Base-by-base conservation (phyloP, 352 stramenopile species). In the Aphanomyces cochlioides region DNA sequence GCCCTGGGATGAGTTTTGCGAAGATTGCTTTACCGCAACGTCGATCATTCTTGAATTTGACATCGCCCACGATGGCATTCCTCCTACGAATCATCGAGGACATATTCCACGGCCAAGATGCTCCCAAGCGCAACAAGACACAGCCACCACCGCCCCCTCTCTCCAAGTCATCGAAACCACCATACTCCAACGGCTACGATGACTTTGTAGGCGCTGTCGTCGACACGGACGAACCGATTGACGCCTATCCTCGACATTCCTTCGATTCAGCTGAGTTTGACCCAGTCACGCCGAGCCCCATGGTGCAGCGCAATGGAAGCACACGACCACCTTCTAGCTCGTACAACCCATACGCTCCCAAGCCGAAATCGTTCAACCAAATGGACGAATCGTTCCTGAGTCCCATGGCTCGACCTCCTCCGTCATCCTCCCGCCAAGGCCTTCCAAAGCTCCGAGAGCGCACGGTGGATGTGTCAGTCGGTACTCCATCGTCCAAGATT, bases 161-260 rank as follows among this genome's bases (percentile, higher is more conserved):
- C n/a, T 34, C 4, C 6, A 17, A 34, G 40, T 10, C 37, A n/a
- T 54, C 21, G 19, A 3, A 39, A 7, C 7, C 57, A 19, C 21
- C 57, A 50, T 56, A 10, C 19, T 34, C 17, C 21, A 6, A 28
- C 21, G 59, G 39, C 19, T 39, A 43, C 41, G 43, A 48, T 36
- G 59, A 67, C 41, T 67, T 56, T 36, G 17, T 67, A 19, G 43
- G 56, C 43, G 59, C 59, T 4, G 48, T 67, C 19, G 43, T 67
- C 15, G 59, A 67, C 59, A 56, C 3, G n/a, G 19, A 67, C n/a
- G 59, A 54, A 17, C 21, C 21, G 56, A 17, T 17, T 8, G 28
- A 28, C 28, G 21, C 13, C 50, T 45, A 40, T 38, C 19, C 34
- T 15, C 56, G 56, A 34, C 34, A 37, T 37, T 63, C 50, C n/a